A percentile compares a stretch with the other conserved stretches of the same genome.
Evolutionary conservation across 176 grass and related monocot genomes (phyloP).

Genomic region (Zea luxurians): DNA sequence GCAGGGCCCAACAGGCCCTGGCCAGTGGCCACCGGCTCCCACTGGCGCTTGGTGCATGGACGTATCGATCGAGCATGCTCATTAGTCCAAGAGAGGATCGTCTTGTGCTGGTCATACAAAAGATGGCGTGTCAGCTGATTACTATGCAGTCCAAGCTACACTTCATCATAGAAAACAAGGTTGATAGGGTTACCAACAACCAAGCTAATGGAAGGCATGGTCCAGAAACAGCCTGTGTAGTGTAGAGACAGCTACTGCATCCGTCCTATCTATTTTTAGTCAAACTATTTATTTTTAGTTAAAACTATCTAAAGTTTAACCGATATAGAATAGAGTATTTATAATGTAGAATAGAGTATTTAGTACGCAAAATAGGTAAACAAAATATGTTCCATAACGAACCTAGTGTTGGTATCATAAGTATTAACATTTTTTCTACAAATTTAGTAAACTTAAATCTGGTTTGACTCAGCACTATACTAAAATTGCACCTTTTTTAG

Average conservation of each 20-base stretch:
- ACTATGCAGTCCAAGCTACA: background rate
- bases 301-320: too few relatives aligned
- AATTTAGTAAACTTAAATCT: background rate
- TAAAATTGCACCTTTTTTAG: background rate
- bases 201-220: conserved; percentile 8
- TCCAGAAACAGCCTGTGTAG: background rate
- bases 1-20: background rate
- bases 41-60: background rate
- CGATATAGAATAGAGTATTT: too few relatives aligned
- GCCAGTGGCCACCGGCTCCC: background rate
- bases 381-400: too few relatives aligned
- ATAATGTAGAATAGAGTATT: too few relatives aligned
- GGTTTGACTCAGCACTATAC: background rate
- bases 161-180: background rate
- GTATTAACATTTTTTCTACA: too few relatives aligned
- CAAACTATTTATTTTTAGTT: background rate
- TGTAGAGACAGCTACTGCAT: background rate
- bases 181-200: background rate
- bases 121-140: background rate
- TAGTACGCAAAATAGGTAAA: too few relatives aligned
- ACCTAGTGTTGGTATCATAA: too few relatives aligned
- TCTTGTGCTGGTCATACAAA: background rate
- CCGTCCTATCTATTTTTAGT: background rate
- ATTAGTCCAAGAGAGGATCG: background rate
- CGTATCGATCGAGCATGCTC: background rate